A percentile compares a stretch with the other conserved stretches of the same genome.
Conservation (phyloP, 495 filamentous ascomycete genomes). For the Cetradonia linearis region DNA sequence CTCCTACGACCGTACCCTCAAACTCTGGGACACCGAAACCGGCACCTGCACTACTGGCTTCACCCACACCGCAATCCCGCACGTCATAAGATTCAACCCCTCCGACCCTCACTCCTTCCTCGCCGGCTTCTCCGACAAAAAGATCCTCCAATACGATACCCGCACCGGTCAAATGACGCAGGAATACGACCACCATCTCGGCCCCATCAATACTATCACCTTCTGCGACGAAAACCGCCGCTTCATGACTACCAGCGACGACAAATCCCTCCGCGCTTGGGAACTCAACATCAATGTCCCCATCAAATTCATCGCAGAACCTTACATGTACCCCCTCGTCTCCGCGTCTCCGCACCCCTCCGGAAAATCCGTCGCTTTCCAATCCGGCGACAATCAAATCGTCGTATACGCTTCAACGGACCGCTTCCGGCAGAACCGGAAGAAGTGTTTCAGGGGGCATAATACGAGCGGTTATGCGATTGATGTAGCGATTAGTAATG, state of each 20-base stretch:
- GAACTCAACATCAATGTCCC: slow-evolving; percentile 93
- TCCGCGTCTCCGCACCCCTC: slow-evolving; percentile 72
- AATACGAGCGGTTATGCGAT: slow-evolving; percentile 92
- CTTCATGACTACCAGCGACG: slow-evolving; percentile 96
- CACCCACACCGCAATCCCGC: slow-evolving; percentile 85
- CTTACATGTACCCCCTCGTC: slow-evolving; percentile 90
- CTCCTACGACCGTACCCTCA: slow-evolving; percentile 87
- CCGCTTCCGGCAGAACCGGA: slow-evolving; percentile 93
- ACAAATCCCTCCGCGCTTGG: slow-evolving; percentile 92
- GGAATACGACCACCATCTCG: slow-evolving; percentile 96
- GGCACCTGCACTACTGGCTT: slow-evolving; percentile 78
- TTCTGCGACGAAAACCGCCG: slow-evolving; percentile 91
- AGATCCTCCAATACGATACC: slow-evolving; percentile 96
- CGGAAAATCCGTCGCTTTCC: slow-evolving; percentile 87
- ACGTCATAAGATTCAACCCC: slow-evolving; percentile 90
- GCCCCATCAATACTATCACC: slow-evolving; percentile 93
- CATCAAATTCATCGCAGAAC: slow-evolving; percentile 85
- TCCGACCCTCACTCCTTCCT: slow-evolving; percentile 76
- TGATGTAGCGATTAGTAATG: slow-evolving; percentile 77
- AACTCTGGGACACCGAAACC: slow-evolving; percentile 96
- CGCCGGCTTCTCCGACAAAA: slow-evolving; percentile 94
- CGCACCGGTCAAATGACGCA: slow-evolving; percentile 76
- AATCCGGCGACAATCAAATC: slow-evolving; percentile 89
- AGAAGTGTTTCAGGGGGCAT: slow-evolving; percentile 92
- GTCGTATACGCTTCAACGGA: slow-evolving; percentile 88